phyloP scores from a whole-genome alignment of 1,139 yeast genomes.

The Spathaspora jeffriesii region DNA sequence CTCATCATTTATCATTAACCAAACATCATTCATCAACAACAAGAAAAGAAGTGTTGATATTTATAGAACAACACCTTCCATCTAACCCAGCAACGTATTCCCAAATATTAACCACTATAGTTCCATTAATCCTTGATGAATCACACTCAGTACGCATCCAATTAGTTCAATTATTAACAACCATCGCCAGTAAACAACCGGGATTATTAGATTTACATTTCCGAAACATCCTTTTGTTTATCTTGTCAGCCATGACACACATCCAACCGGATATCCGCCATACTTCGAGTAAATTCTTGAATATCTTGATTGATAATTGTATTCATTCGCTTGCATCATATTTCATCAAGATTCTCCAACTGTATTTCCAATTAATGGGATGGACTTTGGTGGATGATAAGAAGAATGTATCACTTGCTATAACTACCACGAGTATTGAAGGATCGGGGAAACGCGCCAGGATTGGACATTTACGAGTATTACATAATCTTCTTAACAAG shows the following conservation, averaged over 20 bases:
- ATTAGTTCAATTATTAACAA: conserved; percentile 51
- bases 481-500: conserved; percentile 38
- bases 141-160: conserved; percentile 66
- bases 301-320: conserved; percentile 48
- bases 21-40: conserved; percentile 79
- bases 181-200: conserved; percentile 51
- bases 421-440: conserved; percentile 44
- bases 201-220: conserved; percentile 69
- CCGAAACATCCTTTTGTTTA: conserved; percentile 64
- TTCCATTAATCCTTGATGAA: conserved; percentile 64
- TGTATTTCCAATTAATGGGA: conserved; percentile 57
- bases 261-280: conserved; percentile 72
- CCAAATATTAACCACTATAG: conserved; percentile 54
- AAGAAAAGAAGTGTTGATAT: conserved; percentile 68
- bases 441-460: conserved; percentile 41
- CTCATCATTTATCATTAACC: conserved; percentile 63
- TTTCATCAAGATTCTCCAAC: conserved; percentile 59
- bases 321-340: conserved; percentile 48
- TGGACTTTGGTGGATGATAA: conserved; percentile 55
- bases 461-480: conserved; percentile 42
- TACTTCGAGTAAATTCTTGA: conserved; percentile 66
- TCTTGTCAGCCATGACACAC: conserved; percentile 96
- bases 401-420: conserved; percentile 44
- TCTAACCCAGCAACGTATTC: conserved; percentile 55
- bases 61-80: conserved; percentile 49